Percentiles rank a stretch among this genome's conserved stretches.
These are phyloP conservation scores for Fistulifera solaris DNA, from an alignment of 108 stramenopile species.

Conservation along the genomic window DNA sequence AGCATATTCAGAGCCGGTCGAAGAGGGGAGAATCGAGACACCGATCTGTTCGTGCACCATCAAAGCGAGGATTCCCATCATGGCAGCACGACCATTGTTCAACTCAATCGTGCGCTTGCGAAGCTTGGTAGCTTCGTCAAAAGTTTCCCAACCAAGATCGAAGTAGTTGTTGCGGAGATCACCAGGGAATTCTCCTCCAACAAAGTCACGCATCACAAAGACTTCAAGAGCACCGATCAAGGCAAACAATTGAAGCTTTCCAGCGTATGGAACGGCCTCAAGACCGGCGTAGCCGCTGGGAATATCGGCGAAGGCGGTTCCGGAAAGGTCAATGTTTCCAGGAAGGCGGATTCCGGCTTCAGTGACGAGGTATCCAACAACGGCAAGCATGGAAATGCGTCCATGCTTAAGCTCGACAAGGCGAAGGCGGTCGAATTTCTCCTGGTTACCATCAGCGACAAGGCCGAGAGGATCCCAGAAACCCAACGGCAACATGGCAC, in stretches of 20 bases:
- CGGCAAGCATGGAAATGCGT: conserved; percentile 64
- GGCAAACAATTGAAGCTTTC: conserved; percentile 48
- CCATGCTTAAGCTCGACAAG: conserved; percentile 90
- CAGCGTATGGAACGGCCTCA: conserved; percentile 39
- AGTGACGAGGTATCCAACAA: conserved; percentile 76
- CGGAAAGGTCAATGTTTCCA: conserved; percentile 48
- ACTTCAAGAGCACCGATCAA: conserved; percentile 54
- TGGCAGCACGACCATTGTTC: conserved; percentile 77
- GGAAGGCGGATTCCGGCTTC: conserved; percentile 53
- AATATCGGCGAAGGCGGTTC: conserved; percentile 44
- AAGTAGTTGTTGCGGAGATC: conserved; percentile 71
- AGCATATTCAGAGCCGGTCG: conserved; percentile 4
- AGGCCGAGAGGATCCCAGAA: conserved; percentile 53
- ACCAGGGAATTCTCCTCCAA: conserved; percentile 60
- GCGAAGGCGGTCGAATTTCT: conserved; percentile 56
- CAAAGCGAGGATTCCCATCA: conserved; percentile 75
- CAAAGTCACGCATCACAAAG: conserved; percentile 62
- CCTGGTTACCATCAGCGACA: conserved; percentile 37
- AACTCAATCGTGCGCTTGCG: conserved; percentile 41
- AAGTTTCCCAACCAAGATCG: conserved; percentile 56
- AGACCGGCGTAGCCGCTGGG: conserved; percentile 47
- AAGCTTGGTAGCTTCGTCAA: conserved; percentile 46
- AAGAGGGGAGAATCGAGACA: conserved; percentile 37
- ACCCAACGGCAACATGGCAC: conserved; percentile 42
- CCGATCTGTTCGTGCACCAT: conserved; percentile 79